Percentiles rank a stretch among this genome's conserved stretches.
These are phyloP conservation scores for Taphrina deformans DNA, from an alignment of 1,139 yeast genomes.

Conservation along the genomic window DNA sequence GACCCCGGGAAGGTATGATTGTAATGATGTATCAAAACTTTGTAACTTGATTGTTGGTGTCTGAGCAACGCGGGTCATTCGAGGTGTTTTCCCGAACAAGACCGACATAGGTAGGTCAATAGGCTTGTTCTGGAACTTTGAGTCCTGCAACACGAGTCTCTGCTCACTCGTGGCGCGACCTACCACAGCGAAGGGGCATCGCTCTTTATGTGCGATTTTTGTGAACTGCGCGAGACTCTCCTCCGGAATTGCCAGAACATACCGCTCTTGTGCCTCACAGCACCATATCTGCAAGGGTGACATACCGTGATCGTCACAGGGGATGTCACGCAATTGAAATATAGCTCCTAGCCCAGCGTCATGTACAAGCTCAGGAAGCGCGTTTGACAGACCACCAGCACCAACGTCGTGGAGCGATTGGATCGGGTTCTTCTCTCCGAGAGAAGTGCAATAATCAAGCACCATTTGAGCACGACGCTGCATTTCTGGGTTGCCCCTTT, in stretches of 20 bases:
- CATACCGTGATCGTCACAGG: conserved; percentile 95
- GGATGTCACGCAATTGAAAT: conserved; percentile 86
- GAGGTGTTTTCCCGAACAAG: conserved; percentile 96
- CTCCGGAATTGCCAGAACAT: conserved; percentile 87
- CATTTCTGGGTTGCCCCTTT: conserved; percentile 99
- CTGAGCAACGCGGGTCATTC: conserved; percentile 76
- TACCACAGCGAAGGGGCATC: conserved; percentile 94
- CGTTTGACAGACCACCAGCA: conserved; percentile 98
- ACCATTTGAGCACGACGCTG: conserved; percentile 99
- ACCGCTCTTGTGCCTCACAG: conserved; percentile 98
- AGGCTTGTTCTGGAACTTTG: conserved; percentile 72
- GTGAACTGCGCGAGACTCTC: conserved; percentile 71
- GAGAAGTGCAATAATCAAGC: conserved; percentile 85
- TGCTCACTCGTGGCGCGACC: conserved; percentile 91
- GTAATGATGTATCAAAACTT: conserved; percentile 51
- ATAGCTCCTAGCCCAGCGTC: conserved; percentile 93
- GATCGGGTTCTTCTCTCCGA: conserved; percentile 74
- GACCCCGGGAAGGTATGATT: conserved; percentile 45
- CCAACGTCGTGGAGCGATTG: conserved; percentile 98
- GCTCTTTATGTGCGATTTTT: conserved; percentile 85
- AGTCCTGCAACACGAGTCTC: conserved; percentile 77
- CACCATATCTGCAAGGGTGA: conserved; percentile 99
- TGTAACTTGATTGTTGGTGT: conserved; percentile 57
- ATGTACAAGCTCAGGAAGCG: conserved; percentile 94
- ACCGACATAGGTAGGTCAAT: conserved; percentile 95